Percentiles rank a stretch among this genome's conserved stretches.
phyloP scores from a whole-genome alignment of 2,329 filamentous ascomycete species.

The Rachicladosporium sp. region DNA sequence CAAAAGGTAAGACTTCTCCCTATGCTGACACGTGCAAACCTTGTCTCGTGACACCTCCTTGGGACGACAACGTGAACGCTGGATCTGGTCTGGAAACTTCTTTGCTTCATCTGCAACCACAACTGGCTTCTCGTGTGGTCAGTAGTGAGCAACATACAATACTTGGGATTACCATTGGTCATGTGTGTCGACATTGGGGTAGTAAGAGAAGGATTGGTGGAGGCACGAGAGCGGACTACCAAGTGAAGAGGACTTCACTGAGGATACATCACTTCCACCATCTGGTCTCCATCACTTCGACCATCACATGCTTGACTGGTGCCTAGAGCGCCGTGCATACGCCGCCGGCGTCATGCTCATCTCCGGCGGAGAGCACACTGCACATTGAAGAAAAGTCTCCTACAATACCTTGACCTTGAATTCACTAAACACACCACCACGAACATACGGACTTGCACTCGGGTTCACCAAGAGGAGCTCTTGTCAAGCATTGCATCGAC shows the following conservation, averaged over 20 bases:
- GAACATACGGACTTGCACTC: background rate
- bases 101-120: too few species aligned
- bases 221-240: too few species aligned
- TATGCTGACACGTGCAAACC: conserved; percentile 1
- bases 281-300: too few species aligned
- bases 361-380: background rate
- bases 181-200: too few species aligned
- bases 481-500: background rate
- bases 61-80: background rate
- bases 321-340: too few species aligned
- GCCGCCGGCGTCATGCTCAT: background rate
- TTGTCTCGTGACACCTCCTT: background rate
- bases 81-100: background rate
- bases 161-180: too few species aligned
- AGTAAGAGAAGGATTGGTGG: too few species aligned
- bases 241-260: too few species aligned
- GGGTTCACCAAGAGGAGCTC: conserved; percentile 1
- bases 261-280: too few species aligned
- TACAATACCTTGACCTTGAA: background rate
- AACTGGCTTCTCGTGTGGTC: background rate
- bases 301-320: too few species aligned
- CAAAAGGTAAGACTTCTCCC: conserved; percentile 8
- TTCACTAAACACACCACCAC: background rate
- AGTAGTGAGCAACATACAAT: background rate
- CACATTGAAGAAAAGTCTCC: background rate